Evolutionary conservation across 2,329 filamentous ascomycete species (phyloP).

Genomic region (Aspergillus sergii): DNA sequence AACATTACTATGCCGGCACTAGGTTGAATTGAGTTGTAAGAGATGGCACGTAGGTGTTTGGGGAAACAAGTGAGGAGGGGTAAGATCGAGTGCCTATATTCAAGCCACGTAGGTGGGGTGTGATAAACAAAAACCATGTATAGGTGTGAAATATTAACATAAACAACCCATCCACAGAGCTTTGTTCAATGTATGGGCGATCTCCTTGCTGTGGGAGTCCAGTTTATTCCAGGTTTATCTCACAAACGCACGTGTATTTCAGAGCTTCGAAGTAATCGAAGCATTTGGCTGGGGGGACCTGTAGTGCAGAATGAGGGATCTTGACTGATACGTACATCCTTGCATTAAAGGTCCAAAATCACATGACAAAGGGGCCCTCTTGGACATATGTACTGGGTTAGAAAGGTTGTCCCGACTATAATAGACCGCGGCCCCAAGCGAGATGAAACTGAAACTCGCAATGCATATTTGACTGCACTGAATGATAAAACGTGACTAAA

Average conservation of each 20-base stretch:
- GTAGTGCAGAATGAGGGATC: background rate
- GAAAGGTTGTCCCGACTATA: background rate
- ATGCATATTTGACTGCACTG: no score
- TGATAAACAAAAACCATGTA: background rate
- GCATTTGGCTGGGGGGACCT: background rate
- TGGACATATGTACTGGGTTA: background rate
- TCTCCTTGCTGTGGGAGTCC: background rate
- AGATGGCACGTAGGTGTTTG: background rate
- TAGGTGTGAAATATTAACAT: background rate
- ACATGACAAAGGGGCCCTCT: background rate
- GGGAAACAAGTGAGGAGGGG: background rate
- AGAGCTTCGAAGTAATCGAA: background rate
- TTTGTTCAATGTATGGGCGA: background rate
- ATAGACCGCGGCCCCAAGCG: background rate
- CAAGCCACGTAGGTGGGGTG: background rate
- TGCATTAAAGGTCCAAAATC: background rate
- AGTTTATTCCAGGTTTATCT: background rate
- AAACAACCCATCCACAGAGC: background rate
- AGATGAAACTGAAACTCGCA: background rate
- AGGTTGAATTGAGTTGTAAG: constrained; percentile 3
- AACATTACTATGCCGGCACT: constrained; percentile 5
- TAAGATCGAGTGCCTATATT: background rate
- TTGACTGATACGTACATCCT: background rate
- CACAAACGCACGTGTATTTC: background rate
- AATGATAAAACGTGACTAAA: no score